Percentiles rank a stretch among this genome's conserved stretches.
Conservation (phyloP, 2,329 filamentous ascomycete species). For the Calonectria pauciramosa region DNA sequence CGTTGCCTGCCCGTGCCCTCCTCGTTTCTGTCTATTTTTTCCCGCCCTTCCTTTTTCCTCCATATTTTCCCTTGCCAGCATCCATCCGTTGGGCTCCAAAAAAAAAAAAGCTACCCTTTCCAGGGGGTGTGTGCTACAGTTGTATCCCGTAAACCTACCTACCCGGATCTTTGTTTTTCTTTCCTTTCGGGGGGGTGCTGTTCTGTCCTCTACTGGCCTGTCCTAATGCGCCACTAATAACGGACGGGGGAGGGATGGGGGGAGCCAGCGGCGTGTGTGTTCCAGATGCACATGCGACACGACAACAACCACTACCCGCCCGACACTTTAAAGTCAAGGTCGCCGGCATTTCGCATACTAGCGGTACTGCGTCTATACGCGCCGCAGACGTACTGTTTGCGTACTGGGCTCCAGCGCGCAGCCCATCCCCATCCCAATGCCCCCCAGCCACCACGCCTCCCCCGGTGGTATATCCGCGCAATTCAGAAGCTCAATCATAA, state of each 20-base stretch:
- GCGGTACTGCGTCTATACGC: constrained; percentile 15
- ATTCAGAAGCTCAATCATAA: constrained; percentile 4
- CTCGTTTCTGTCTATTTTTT: background rate
- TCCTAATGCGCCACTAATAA: constrained; percentile 11
- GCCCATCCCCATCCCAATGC: background rate
- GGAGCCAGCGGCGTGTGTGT: background rate
- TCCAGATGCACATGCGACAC: constrained; percentile 6
- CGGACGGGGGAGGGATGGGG: background rate
- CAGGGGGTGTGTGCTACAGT: background rate
- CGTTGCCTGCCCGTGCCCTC: constrained; percentile 19
- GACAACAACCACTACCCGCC: background rate
- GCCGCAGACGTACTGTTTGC: constrained; percentile 1
- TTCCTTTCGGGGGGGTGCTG: background rate
- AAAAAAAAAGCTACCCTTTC: background rate
- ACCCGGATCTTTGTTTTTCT: background rate
- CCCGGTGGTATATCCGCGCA: constrained; percentile 20
- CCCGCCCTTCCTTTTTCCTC: background rate
- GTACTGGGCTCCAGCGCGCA: background rate
- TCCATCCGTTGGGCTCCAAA: constrained; percentile 4
- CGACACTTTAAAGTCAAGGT: constrained; percentile 7
- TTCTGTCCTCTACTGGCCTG: background rate
- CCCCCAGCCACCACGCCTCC: background rate
- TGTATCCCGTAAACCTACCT: constrained; percentile 3
- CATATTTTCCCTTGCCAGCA: background rate
- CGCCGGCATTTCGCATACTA: background rate